Evolutionary conservation across 2,329 filamentous ascomycete species (phyloP).

Genomic region (Neodidymelliopsis sp.): DNA sequence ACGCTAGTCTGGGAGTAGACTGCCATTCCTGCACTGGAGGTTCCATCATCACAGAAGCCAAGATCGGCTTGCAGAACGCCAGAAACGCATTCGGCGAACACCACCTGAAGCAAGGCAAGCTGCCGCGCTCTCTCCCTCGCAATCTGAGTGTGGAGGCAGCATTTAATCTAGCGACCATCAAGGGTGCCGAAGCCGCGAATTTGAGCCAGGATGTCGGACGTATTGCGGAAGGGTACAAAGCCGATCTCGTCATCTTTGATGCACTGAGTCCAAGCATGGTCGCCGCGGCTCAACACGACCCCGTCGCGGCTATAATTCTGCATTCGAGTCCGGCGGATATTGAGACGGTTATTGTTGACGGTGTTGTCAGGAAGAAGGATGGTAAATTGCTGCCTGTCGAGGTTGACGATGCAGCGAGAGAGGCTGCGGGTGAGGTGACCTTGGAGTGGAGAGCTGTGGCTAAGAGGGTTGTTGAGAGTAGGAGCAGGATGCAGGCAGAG

Average conservation of each 20-base stretch:
- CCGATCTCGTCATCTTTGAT: conserved; percentile 60
- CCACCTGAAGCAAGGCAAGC: conserved; percentile 51
- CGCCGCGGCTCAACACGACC: conserved; percentile 51
- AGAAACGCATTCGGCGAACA: conserved; percentile 54
- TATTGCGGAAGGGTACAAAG: conserved; percentile 56
- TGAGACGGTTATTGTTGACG: conserved; percentile 55
- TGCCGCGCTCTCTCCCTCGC: conserved; percentile 58
- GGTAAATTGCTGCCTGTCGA: conserved; percentile 40
- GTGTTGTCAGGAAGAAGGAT: conserved; percentile 49
- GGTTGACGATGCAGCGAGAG: conserved; percentile 29
- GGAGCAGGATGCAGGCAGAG: conserved; percentile 38
- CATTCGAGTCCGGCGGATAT: conserved; percentile 54
- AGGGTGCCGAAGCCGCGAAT: conserved; percentile 54
- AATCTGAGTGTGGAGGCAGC: conserved; percentile 51
- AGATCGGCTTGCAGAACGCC: conserved; percentile 60
- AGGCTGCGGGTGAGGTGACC: conserved; percentile 15
- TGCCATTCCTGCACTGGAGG: conserved; percentile 61
- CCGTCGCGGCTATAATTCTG: conserved; percentile 54
- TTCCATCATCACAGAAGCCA: conserved; percentile 56
- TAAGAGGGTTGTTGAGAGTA: conserved; percentile 38
- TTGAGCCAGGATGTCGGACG: conserved; percentile 55
- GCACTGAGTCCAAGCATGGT: conserved; percentile 52
- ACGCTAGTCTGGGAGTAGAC: conserved; percentile 62
- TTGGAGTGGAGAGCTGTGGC: conserved; percentile 45
- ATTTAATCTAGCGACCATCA: conserved; percentile 60